Base-by-base conservation (phyloP, 140 eudicot species). In the Oenanthe javanica region DNA sequence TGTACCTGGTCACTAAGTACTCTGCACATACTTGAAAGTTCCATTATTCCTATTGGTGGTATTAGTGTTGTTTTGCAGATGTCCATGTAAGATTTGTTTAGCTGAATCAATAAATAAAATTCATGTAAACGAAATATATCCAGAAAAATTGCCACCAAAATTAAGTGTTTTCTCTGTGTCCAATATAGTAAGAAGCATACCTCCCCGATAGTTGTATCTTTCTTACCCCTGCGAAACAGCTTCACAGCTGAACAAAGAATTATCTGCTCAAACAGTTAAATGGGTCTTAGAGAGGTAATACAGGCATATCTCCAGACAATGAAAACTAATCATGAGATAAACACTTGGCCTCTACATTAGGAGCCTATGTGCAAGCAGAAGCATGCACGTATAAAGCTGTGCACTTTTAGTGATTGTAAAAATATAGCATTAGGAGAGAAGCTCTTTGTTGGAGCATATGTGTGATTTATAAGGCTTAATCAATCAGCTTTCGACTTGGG, bases 1-100 rank as follows among this genome's bases (percentile, higher is more conserved):
- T 52, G 79, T 87, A 96, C 99, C 98, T 93, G 99, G 85, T 96
- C 99, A 79, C 87, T 90, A 52, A 96, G 86, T 79, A 93, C 98
- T 81, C 93, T 81, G 82, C 98, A 93, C 97, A 96, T 96, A 87
- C 93, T 93, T 74, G 99, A 86, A 21, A 93, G 86, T 73, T 96
- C 99, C 89, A 87, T 45, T 81, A 93, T 87, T 48, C 96, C 93
- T 79, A 87, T 90, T 0, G 99, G 89, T 40, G 95, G 97, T 71
- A 96, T 91, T 75, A 47, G 80, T 31, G 94, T 91, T 79, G 93
- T 87, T 85, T 93, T 96, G 88, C 99, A 96, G 52, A 93, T 74
- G 10, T 91, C 99, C 40, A 83, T 80, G 81, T 96, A 96, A 70
- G 74, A 91, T 81, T 87, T 96, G 86, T 91, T 93, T 79, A 96